These are phyloP conservation scores for Scheffersomyces lignosus DNA, from an alignment of 805 yeast genomes.

Conservation along the genomic window DNA sequence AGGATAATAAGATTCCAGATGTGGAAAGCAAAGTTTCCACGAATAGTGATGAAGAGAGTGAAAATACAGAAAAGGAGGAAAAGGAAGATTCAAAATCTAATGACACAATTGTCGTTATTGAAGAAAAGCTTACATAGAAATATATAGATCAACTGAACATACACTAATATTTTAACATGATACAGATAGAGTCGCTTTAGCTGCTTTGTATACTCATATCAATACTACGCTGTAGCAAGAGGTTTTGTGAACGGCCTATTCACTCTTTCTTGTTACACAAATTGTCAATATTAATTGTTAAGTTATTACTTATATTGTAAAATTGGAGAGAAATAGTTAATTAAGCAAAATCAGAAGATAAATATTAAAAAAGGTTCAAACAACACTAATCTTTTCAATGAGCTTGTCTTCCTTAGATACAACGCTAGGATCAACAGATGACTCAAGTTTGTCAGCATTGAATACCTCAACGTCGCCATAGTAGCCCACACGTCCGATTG, in stretches of 20 bases:
- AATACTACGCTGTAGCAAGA: too few relatives aligned
- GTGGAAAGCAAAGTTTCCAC: neutral
- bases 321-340: neutral
- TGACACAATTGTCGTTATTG: neutral
- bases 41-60: neutral
- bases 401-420: neutral
- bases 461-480: conserved; percentile 9
- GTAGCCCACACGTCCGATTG: conserved; percentile 12
- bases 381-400: neutral
- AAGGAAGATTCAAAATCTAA: neutral
- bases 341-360: too few relatives aligned
- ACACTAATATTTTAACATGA: neutral
- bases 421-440: neutral
- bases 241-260: neutral
- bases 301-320: neutral
- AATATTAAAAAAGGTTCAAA: neutral
- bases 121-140: neutral
- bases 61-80: neutral
- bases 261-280: neutral
- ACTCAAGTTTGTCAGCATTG: conserved; percentile 3
- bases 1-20: neutral
- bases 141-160: too few relatives aligned
- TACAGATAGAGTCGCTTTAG: neutral
- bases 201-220: neutral
- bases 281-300: too few relatives aligned